These are phyloP conservation scores for Phaffia rhodozyma DNA, from an alignment of 1,284 basidiomycete species.

Conservation along the genomic window DNA sequence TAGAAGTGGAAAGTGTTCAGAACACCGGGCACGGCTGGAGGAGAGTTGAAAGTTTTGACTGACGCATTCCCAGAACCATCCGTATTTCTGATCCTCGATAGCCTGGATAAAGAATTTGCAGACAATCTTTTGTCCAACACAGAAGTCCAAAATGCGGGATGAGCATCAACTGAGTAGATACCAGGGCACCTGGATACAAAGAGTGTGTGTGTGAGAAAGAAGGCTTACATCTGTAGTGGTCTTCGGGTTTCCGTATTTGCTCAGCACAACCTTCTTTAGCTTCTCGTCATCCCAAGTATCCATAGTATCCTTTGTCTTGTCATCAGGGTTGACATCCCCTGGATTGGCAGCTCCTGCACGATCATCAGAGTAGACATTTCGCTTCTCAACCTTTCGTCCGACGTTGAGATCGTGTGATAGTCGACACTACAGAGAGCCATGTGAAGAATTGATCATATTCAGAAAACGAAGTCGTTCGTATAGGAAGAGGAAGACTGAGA, in stretches of 20 bases:
- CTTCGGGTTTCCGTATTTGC: conserved; percentile 80
- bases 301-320: conserved; percentile 77
- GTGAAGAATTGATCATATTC: background rate
- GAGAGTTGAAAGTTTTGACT: conserved; percentile 16
- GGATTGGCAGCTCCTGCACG: conserved; percentile 49
- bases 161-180: background rate
- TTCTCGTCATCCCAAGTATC: conserved; percentile 96
- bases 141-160: conserved; percentile 7
- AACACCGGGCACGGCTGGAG: conserved; percentile 1
- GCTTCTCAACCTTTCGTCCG: conserved; percentile 87
- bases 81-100: conserved; percentile 79
- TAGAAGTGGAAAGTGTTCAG: conserved; percentile 10
- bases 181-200: background rate
- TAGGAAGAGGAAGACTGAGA: conserved; percentile 17
- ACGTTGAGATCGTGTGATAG: conserved; percentile 88
- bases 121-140: conserved; percentile 54
- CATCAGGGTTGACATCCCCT: conserved; percentile 45
- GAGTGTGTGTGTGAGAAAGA: background rate
- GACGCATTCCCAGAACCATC: conserved; percentile 41
- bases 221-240: conserved; percentile 75
- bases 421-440: conserved; percentile 64
- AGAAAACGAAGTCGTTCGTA: conserved; percentile 6
- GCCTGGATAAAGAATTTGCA: conserved; percentile 97
- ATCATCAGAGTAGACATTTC: conserved; percentile 84
- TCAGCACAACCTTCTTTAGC: conserved; percentile 68